These are phyloP conservation scores for Phymatotrichopsis omnivora DNA, from an alignment of 2,329 filamentous ascomycete genomes.

Conservation along the genomic window DNA sequence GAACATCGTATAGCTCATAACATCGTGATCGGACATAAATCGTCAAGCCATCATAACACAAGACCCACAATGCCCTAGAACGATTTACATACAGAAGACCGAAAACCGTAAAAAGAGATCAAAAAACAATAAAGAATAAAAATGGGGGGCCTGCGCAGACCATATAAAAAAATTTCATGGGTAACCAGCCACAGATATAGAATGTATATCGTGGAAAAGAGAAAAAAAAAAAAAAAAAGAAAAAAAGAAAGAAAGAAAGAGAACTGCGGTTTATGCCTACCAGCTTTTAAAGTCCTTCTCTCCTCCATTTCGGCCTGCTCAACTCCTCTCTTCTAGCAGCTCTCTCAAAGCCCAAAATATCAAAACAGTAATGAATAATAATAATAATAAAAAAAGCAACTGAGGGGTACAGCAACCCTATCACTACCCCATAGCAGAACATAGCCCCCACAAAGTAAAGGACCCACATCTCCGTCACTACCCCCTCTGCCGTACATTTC, in stretches of 20 bases:
- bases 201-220: slow-evolving; percentile 22
- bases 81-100: slow-evolving; percentile 25
- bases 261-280: slow-evolving; percentile 10
- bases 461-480: slow-evolving; percentile 1
- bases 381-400: too few species aligned
- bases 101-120: slow-evolving; percentile 20
- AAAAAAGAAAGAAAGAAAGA: slow-evolving; percentile 15
- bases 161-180: slow-evolving; percentile 16
- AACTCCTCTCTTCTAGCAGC: slow-evolving; percentile 7
- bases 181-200: slow-evolving; percentile 22
- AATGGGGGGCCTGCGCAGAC: slow-evolving; percentile 12
- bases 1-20: slow-evolving; percentile 17
- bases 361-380: too few species aligned
- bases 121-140: slow-evolving; percentile 25
- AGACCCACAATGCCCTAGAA: slow-evolving; percentile 34
- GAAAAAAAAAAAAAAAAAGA: slow-evolving; percentile 20
- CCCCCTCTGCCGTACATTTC: background rate
- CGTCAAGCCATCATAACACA: slow-evolving; percentile 14
- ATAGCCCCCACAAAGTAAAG: too few species aligned
- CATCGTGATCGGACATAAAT: background rate
- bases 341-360: too few species aligned
- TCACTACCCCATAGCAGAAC: too few species aligned
- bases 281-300: too few species aligned
- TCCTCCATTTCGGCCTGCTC: too few species aligned
- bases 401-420: too few species aligned